Percentiles rank a stretch among this genome's conserved stretches.
phyloP scores from a whole-genome alignment of 2,329 filamentous ascomycete species.

The Tolypocladium tropicale region DNA sequence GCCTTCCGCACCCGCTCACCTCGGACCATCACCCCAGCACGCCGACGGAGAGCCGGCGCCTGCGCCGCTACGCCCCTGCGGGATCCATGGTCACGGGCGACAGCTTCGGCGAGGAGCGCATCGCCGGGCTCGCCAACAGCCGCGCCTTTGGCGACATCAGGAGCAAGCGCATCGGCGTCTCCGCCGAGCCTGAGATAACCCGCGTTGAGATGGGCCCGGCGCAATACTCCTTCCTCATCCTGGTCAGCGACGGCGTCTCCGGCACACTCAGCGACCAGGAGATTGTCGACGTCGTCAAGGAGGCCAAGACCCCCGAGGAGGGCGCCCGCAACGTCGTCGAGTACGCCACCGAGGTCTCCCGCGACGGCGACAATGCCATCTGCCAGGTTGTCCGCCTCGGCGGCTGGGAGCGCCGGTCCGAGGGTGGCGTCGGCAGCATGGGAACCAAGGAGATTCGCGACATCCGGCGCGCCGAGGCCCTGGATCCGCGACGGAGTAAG shows the following conservation, averaged over 20 bases:
- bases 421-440: conserved; percentile 80
- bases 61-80: conserved; percentile 71
- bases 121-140: conserved; percentile 86
- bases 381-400: conserved; percentile 57
- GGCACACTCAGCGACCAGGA: conserved; percentile 85
- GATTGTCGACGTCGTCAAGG: conserved; percentile 91
- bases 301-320: conserved; percentile 82
- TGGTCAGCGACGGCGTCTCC: conserved; percentile 82
- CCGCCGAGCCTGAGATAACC: conserved; percentile 82
- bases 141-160: conserved; percentile 88
- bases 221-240: conserved; percentile 79
- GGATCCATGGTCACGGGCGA: conserved; percentile 74
- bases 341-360: conserved; percentile 79
- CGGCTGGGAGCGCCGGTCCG: conserved; percentile 61
- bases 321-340: conserved; percentile 69
- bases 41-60: conserved; percentile 69
- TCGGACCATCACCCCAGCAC: conserved; percentile 89
- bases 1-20: conserved; percentile 69
- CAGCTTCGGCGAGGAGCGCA: conserved; percentile 94
- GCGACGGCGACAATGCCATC: conserved; percentile 56
- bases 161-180: conserved; percentile 86
- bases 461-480: conserved; percentile 68
- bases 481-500: conserved; percentile 66
- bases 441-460: conserved; percentile 89
- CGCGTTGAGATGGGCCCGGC: conserved; percentile 71